Percentiles rank a stretch among this genome's conserved stretches.
Conservation (phyloP, 2,329 filamentous ascomycete genomes). For the Monosporascus sp. region DNA sequence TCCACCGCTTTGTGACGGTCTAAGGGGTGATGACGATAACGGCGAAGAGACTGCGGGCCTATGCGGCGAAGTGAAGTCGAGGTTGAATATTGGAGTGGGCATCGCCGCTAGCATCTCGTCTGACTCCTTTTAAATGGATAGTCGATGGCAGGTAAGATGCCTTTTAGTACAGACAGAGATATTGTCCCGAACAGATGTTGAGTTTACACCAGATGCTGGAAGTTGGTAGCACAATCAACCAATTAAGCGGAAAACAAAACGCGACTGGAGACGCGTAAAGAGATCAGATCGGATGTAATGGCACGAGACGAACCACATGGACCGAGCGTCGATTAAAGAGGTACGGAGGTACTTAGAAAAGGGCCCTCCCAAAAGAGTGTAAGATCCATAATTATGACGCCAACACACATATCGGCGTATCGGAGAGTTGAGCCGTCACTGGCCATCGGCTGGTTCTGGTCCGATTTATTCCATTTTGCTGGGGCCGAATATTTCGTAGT, state of each 20-base stretch:
- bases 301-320: background rate
- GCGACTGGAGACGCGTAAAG: conserved; percentile 23
- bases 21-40: conserved; percentile 54
- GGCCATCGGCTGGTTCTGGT: background rate
- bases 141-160: background rate
- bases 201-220: background rate
- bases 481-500: background rate
- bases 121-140: background rate
- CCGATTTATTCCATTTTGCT: background rate
- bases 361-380: background rate
- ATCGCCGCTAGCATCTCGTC: conserved; percentile 29
- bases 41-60: conserved; percentile 48
- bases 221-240: background rate
- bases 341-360: background rate
- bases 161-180: too few relatives aligned
- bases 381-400: background rate
- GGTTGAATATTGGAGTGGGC: conserved; percentile 37
- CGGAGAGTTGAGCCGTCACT: background rate
- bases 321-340: background rate
- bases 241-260: conserved; percentile 2
- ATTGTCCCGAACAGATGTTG: background rate
- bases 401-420: background rate
- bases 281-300: background rate
- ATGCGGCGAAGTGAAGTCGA: conserved; percentile 33
- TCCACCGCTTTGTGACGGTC: conserved; percentile 40